Evolutionary conservation across 2,329 filamentous ascomycete species (phyloP).

Genomic region (Penicillium sp.): DNA sequence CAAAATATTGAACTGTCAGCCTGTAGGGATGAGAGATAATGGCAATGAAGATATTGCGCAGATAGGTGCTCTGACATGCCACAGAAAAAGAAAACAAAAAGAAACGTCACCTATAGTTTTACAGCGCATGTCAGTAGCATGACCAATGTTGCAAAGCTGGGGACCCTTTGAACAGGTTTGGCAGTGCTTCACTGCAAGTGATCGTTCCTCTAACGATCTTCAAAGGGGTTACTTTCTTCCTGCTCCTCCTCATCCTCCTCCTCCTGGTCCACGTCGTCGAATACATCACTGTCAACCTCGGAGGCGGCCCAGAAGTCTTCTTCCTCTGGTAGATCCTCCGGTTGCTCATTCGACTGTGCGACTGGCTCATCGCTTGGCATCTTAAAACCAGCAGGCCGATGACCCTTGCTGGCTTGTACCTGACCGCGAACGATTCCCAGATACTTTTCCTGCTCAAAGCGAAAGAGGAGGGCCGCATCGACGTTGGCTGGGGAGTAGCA

Average conservation of each 20-base stretch:
- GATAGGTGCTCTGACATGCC: too few relatives aligned
- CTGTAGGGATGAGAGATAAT: too few relatives aligned
- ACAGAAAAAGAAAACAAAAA: too few relatives aligned
- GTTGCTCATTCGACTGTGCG: slow-evolving; percentile 26
- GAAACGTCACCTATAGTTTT: too few relatives aligned
- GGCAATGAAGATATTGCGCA: too few relatives aligned
- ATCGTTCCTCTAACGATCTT: too few relatives aligned
- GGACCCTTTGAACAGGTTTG: too few relatives aligned
- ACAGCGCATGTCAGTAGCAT: too few relatives aligned
- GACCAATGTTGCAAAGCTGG: too few relatives aligned
- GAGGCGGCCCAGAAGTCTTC: slow-evolving; percentile 72
- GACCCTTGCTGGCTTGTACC: slow-evolving; percentile 66
- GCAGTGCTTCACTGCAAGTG: too few relatives aligned
- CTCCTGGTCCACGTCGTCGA: slow-evolving; percentile 44
- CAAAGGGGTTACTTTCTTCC: slow-evolving; percentile 3
- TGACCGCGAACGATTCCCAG: slow-evolving; percentile 62
- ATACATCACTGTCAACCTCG: slow-evolving; percentile 66
- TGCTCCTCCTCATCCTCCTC: slow-evolving; percentile 46
- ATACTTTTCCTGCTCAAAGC: slow-evolving; percentile 66
- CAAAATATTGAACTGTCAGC: too few relatives aligned
- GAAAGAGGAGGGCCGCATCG: slow-evolving; percentile 79
- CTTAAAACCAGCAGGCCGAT: slow-evolving; percentile 71
- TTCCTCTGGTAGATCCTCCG: slow-evolving; percentile 63
- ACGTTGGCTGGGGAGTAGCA: slow-evolving; percentile 92
- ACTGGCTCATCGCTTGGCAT: slow-evolving; percentile 70